Evolutionary conservation across 2,329 filamentous ascomycete genomes (phyloP).

Genomic region (Epichloe scottii): DNA sequence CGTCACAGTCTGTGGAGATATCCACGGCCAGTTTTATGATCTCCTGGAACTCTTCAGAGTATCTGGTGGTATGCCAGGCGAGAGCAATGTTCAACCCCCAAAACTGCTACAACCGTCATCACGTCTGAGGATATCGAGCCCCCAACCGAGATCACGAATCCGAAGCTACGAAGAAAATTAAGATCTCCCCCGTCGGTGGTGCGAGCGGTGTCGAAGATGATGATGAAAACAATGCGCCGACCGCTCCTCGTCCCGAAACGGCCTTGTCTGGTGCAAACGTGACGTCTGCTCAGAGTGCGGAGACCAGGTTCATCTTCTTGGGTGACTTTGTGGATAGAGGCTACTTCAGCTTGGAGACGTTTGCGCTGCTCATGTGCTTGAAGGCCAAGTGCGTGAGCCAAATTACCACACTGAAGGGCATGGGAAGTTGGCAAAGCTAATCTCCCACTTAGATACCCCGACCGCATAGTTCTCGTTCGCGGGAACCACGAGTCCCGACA

Average conservation of each 20-base stretch:
- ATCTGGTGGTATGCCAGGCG: conserved; percentile 89
- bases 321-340: conserved; percentile 96
- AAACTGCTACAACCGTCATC: conserved; percentile 61
- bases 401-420: neutral
- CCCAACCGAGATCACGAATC: conserved; percentile 76
- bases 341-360: conserved; percentile 95
- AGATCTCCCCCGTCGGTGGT: conserved; percentile 29
- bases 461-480: conserved; percentile 88
- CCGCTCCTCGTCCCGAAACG: conserved; percentile 18
- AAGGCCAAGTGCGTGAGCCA: conserved; percentile 50
- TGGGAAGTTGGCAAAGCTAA: neutral
- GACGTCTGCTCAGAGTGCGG: conserved; percentile 32
- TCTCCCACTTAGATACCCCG: conserved; percentile 57
- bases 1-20: conserved; percentile 94
- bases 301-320: conserved; percentile 47
- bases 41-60: conserved; percentile 93
- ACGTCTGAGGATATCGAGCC: conserved; percentile 88
- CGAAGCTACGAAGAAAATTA: conserved; percentile 77
- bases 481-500: conserved; percentile 97
- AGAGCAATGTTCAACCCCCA: conserved; percentile 57
- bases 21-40: conserved; percentile 98
- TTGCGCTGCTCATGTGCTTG: conserved; percentile 89
- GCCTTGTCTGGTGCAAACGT: conserved; percentile 21
- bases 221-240: conserved; percentile 26
- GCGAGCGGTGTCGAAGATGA: conserved; percentile 38